phyloP scores from a whole-genome alignment of 495 filamentous ascomycete species.

The Penicillium canariense region DNA sequence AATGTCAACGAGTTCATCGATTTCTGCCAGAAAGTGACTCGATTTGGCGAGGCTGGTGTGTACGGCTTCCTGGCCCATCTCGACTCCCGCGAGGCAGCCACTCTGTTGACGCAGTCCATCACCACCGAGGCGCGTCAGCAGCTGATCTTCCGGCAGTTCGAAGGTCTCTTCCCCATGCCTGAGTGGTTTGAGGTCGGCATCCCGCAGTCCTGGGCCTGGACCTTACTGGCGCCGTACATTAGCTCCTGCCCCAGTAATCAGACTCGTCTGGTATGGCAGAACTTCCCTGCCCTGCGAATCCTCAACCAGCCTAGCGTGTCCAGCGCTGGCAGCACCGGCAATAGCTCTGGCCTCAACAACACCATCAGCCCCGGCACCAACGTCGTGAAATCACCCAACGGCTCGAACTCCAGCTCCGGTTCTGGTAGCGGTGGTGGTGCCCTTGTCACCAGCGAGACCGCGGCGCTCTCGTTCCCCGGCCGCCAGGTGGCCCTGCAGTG shows the following conservation, averaged over 20 bases:
- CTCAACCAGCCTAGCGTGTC: constrained; percentile 76
- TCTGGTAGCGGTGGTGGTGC: constrained; percentile 43
- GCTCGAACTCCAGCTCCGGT: constrained; percentile 28
- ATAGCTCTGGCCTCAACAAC: constrained; percentile 50
- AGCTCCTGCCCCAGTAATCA: constrained; percentile 70
- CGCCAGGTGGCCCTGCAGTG: constrained; percentile 68
- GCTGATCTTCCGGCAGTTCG: constrained; percentile 83
- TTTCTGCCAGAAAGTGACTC: constrained; percentile 83
- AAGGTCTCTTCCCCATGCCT: constrained; percentile 80
- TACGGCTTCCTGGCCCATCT: constrained; percentile 83
- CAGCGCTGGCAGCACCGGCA: constrained; percentile 48
- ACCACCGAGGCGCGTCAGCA: constrained; percentile 86
- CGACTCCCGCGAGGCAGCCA: constrained; percentile 70
- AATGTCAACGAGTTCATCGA: constrained; percentile 79
- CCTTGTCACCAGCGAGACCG: constrained; percentile 61
- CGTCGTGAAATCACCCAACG: constrained; percentile 25
- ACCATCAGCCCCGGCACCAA: constrained; percentile 33
- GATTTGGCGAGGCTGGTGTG: constrained; percentile 78
- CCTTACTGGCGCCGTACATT: constrained; percentile 81
- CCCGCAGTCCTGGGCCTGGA: constrained; percentile 87
- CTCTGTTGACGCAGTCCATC: constrained; percentile 73
- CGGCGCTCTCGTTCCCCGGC: constrained; percentile 73
- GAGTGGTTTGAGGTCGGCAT: constrained; percentile 81
- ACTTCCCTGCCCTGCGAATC: constrained; percentile 74
- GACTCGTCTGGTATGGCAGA: constrained; percentile 82